Evolutionary conservation across 345 rosid genomes (phyloP).

Genomic region (Raphanus raphanistrum): DNA sequence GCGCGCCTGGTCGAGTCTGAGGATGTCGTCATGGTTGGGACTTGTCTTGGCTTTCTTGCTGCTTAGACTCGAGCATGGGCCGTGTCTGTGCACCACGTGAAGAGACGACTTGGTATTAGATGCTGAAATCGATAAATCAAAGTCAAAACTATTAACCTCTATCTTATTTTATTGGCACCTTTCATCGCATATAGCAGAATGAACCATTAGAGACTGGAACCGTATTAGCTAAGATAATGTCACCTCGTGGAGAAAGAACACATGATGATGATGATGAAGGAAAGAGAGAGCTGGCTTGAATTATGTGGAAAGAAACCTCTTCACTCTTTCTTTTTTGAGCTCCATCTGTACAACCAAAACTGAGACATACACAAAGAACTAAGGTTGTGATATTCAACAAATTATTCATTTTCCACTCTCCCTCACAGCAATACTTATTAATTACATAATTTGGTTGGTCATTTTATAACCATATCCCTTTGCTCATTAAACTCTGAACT

Average conservation of each 20-base stretch:
- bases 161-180: not conserved
- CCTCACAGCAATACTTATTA: not conserved
- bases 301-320: not conserved
- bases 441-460: not conserved
- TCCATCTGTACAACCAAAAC: not conserved
- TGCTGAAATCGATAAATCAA: not conserved
- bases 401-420: not conserved
- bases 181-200: not conserved
- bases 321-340: not conserved
- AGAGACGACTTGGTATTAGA: not conserved
- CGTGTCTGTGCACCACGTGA: not conserved
- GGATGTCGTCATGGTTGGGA: not conserved
- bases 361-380: not conserved
- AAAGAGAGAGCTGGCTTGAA: not conserved
- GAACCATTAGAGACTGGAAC: not conserved
- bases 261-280: constrained; percentile 31
- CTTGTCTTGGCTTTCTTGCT: not conserved
- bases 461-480: not conserved
- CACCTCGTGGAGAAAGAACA: not conserved
- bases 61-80: not conserved
- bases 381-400: not conserved
- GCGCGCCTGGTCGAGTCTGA: not conserved
- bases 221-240: not conserved
- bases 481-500: not conserved
- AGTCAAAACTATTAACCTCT: not conserved